Evolutionary conservation across 495 filamentous ascomycete species (phyloP).

Genomic region (Tuber melanosporum): DNA sequence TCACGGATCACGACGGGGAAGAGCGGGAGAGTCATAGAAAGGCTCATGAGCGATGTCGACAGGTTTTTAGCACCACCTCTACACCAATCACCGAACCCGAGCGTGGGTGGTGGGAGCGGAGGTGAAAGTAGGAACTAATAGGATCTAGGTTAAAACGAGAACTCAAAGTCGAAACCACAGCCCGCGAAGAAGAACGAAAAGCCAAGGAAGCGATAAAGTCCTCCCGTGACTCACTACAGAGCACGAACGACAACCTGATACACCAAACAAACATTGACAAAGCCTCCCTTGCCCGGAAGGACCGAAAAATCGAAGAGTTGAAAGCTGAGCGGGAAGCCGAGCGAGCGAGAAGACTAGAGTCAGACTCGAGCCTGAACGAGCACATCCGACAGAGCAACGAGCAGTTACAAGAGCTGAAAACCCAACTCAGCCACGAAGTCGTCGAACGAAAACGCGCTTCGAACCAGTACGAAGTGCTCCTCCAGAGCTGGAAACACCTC

Average conservation of each 20-base stretch:
- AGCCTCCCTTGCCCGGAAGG: conserved; percentile 64
- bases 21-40: conserved; percentile 87
- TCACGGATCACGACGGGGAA: conserved; percentile 56
- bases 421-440: conserved; percentile 51
- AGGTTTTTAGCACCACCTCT: conserved; percentile 22
- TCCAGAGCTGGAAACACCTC: conserved; percentile 58
- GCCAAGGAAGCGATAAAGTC: conserved; percentile 65
- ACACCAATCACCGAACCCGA: neutral
- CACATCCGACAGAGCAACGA: conserved; percentile 57
- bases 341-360: conserved; percentile 55
- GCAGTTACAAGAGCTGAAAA: conserved; percentile 58
- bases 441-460: conserved; percentile 45
- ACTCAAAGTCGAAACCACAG: conserved; percentile 63
- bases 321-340: conserved; percentile 62
- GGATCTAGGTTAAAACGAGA: conserved; percentile 60
- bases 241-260: conserved; percentile 61
- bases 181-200: conserved; percentile 65
- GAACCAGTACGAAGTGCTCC: conserved; percentile 65
- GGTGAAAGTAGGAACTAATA: neutral
- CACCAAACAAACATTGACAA: conserved; percentile 66
- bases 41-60: conserved; percentile 81
- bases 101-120: neutral
- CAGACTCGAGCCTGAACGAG: conserved; percentile 58
- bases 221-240: conserved; percentile 61
- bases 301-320: conserved; percentile 71